Evolutionary conservation across 129 eudicot genomes (phyloP).

Genomic region (Solidago caesia): DNA sequence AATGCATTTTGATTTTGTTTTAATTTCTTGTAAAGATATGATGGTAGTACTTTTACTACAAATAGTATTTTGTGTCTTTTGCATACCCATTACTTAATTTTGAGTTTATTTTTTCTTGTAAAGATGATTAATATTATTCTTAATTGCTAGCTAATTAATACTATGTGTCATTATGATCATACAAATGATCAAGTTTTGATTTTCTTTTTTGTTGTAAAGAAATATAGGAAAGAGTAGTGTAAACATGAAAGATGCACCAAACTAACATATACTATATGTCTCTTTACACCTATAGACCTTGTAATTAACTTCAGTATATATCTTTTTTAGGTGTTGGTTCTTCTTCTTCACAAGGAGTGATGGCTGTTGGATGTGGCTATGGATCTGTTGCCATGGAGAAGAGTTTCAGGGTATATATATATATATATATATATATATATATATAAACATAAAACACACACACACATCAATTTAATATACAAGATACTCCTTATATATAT

Average conservation of each 20-base stretch:
- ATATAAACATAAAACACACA: background rate
- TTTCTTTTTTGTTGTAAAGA: background rate
- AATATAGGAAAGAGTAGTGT: no score
- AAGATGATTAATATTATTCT: background rate
- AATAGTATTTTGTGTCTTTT: background rate
- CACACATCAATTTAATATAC: conserved; percentile 23
- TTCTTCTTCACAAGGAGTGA: conserved; percentile 49
- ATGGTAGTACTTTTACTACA: background rate
- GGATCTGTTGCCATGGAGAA: conserved; percentile 95
- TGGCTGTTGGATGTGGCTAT: conserved; percentile 61
- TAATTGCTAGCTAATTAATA: background rate
- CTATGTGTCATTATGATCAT: background rate
- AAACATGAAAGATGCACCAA: no score
- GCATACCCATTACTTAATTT: background rate
- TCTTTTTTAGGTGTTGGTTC: conserved; percentile 57
- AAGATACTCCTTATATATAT: conserved; percentile 3
- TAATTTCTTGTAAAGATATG: no score
- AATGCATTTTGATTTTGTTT: background rate
- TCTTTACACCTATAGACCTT: no score
- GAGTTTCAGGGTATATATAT: conserved; percentile 69
- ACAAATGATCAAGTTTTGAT: background rate
- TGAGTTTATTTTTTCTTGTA: background rate
- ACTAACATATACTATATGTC: no score
- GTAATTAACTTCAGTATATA: background rate
- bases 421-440: background rate